These are phyloP conservation scores for Xylaria nigripes DNA, from an alignment of 495 filamentous ascomycete species.

Conservation along the genomic window DNA sequence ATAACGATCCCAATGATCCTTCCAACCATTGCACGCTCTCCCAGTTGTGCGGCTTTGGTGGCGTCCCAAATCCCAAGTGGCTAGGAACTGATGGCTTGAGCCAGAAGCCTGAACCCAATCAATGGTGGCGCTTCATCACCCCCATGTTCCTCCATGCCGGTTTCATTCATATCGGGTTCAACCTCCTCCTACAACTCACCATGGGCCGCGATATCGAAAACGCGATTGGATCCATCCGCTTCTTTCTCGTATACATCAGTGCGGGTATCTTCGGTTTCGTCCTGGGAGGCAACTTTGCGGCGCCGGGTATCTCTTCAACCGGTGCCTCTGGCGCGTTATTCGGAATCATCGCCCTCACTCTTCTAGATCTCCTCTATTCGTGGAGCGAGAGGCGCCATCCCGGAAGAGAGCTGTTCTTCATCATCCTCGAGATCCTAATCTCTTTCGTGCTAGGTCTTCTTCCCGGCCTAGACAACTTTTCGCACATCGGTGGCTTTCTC, in stretches of 20 bases:
- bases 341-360: conserved; percentile 76
- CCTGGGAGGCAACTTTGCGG: conserved; percentile 87
- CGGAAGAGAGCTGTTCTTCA: conserved; percentile 71
- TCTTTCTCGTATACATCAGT: conserved; percentile 78
- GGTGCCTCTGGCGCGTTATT: conserved; percentile 88
- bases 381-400: conserved; percentile 72
- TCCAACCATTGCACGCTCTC: conserved; percentile 59
- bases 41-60: conserved; percentile 72
- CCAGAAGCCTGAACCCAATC: conserved; percentile 57
- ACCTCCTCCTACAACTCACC: conserved; percentile 80
- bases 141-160: conserved; percentile 95
- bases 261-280: conserved; percentile 96
- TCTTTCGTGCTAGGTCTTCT: conserved; percentile 89
- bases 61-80: conserved; percentile 58
- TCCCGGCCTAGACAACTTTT: conserved; percentile 92
- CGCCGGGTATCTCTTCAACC: conserved; percentile 66
- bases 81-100: conserved; percentile 26
- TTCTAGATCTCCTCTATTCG: conserved; percentile 87
- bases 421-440: conserved; percentile 74
- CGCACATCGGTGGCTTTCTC: conserved; percentile 91
- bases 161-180: conserved; percentile 90
- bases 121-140: conserved; percentile 93
- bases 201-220: conserved; percentile 87
- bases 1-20: conserved; percentile 33
- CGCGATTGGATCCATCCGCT: conserved; percentile 76